A percentile compares a stretch with the other conserved stretches of the same genome.
phyloP scores from a whole-genome alignment of 176 grass and related monocot genomes.

The Rhipidocladum racemiflorum region DNA sequence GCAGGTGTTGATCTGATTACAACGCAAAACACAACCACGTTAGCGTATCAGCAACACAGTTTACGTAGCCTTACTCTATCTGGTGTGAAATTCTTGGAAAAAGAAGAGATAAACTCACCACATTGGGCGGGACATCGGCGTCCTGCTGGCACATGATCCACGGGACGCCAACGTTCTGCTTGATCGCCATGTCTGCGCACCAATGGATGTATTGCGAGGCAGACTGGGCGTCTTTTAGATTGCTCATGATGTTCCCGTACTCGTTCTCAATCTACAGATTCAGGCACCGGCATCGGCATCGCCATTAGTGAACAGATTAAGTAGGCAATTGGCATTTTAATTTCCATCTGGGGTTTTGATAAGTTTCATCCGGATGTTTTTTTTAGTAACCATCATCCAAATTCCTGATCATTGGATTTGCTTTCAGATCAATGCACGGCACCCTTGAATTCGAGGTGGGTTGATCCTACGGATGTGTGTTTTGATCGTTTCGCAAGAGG shows the following conservation, averaged over 20 bases:
- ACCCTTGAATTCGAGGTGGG: no score
- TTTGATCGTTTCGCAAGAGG: no score
- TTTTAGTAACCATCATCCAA: no score
- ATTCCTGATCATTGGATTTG: no score
- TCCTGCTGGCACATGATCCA: slow-evolving; percentile 95
- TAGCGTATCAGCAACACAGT: background rate
- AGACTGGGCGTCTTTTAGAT: slow-evolving; percentile 32
- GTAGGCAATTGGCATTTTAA: background rate
- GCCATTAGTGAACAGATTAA: no score
- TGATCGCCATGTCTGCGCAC: slow-evolving; percentile 71
- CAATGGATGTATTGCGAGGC: slow-evolving; percentile 68
- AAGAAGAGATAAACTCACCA: slow-evolving; percentile 30
- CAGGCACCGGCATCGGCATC: background rate
- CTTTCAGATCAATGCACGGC: no score
- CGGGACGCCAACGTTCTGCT: slow-evolving; percentile 54
- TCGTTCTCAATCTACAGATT: slow-evolving; percentile 71
- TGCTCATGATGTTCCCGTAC: slow-evolving; percentile 53
- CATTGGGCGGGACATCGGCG: slow-evolving; percentile 47
- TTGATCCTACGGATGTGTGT: no score
- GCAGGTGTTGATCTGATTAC: slow-evolving; percentile 64
- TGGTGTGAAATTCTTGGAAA: background rate
- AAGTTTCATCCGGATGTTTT: no score
- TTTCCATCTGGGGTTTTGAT: no score
- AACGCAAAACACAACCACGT: background rate
- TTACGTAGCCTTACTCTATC: background rate